These are phyloP conservation scores for Colletotrichum scovillei DNA, from an alignment of 2,329 filamentous ascomycete species.

Conservation along the genomic window DNA sequence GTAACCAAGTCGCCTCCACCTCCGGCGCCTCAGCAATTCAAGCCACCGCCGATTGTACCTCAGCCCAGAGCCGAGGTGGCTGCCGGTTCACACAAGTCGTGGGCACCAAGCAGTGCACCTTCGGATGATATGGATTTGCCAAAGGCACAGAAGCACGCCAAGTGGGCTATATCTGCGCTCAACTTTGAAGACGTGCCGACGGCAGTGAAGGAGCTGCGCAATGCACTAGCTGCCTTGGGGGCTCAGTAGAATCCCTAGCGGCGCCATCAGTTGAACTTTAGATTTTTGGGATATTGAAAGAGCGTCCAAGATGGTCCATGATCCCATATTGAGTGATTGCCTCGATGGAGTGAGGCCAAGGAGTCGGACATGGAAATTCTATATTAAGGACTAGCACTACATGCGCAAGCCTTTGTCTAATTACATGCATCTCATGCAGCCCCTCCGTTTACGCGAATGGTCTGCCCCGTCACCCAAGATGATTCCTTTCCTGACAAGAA, in stretches of 20 bases:
- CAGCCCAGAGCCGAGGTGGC: slow-evolving; percentile 16
- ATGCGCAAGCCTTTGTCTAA: background rate
- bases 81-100: slow-evolving; percentile 35
- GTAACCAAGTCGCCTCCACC: slow-evolving; percentile 26
- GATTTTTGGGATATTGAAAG: background rate
- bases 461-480: slow-evolving; percentile 58
- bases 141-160: slow-evolving; percentile 92
- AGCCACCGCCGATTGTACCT: slow-evolving; percentile 30
- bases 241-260: slow-evolving; percentile 49
- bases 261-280: background rate
- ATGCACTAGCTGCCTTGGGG: slow-evolving; percentile 78
- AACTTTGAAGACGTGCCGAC: slow-evolving; percentile 97
- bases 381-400: background rate
- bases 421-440: slow-evolving; percentile 31
- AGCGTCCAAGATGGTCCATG: background rate
- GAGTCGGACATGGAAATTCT: background rate
- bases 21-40: slow-evolving; percentile 38
- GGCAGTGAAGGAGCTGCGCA: slow-evolving; percentile 84
- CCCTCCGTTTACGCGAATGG: slow-evolving; percentile 51
- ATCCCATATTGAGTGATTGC: background rate
- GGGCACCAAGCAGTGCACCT: slow-evolving; percentile 21
- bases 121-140: slow-evolving; percentile 68
- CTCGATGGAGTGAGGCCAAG: background rate
- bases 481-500: slow-evolving; percentile 45
- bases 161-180: slow-evolving; percentile 95